Percentiles rank a stretch among this genome's conserved stretches.
These are phyloP conservation scores for Kappamyces sp. DNA, from an alignment of 192 early-diverging fungal genomes.

Conservation along the genomic window DNA sequence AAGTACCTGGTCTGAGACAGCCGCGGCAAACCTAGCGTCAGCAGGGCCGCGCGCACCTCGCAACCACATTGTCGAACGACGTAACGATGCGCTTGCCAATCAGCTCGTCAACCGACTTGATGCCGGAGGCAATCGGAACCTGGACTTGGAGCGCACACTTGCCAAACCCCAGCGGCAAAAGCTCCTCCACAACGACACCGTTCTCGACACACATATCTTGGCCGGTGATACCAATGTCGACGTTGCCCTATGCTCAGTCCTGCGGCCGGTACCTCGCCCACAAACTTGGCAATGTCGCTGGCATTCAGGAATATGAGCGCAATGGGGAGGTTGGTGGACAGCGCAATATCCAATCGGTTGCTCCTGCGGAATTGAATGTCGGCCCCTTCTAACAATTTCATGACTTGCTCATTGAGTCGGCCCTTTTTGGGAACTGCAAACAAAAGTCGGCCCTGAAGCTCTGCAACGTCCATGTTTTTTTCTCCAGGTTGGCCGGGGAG, in stretches of 20 bases:
- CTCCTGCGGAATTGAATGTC: conserved; percentile 94
- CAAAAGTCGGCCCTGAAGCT: conserved; percentile 54
- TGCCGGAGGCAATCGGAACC: conserved; percentile 61
- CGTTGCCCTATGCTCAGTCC: conserved; percentile 54
- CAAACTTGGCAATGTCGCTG: conserved; percentile 92
- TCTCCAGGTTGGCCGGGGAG: background rate
- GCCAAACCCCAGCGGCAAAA: conserved; percentile 74
- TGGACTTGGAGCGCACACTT: conserved; percentile 90
- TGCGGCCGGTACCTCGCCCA: conserved; percentile 50
- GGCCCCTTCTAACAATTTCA: conserved; percentile 77
- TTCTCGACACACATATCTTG: conserved; percentile 91
- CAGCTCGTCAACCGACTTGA: conserved; percentile 54
- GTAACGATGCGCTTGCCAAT: conserved; percentile 94
- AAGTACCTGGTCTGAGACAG: conserved; percentile 50
- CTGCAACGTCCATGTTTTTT: conserved; percentile 28
- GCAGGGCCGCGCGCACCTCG: conserved; percentile 13
- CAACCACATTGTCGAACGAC: conserved; percentile 71
- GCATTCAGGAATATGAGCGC: conserved; percentile 94
- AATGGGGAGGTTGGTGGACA: conserved; percentile 87
- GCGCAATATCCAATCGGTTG: conserved; percentile 93
- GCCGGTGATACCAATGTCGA: conserved; percentile 96
- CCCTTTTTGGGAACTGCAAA: conserved; percentile 99
- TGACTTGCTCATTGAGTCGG: conserved; percentile 84
- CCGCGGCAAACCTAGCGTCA: background rate
- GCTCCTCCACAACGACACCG: conserved; percentile 60